phyloP scores from a whole-genome alignment of 2,329 filamentous ascomycete species.

The Dothiorella sarmentorum region DNA sequence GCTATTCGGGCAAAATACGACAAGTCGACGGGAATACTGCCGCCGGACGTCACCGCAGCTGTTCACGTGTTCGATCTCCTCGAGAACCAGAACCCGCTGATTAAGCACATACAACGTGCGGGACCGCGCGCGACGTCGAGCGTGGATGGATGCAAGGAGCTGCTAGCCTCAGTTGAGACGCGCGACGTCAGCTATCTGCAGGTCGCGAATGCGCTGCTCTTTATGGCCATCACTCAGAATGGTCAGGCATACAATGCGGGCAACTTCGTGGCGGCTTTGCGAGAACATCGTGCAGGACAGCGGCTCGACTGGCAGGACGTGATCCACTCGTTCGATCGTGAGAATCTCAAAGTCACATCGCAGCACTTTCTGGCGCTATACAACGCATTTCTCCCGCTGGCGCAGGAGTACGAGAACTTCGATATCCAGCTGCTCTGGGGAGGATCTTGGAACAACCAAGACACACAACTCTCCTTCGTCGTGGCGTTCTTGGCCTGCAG shows the following conservation, averaged over 20 bases:
- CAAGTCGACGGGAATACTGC: slow-evolving; percentile 47
- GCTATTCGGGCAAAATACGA: slow-evolving; percentile 66
- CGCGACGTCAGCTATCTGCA: slow-evolving; percentile 75
- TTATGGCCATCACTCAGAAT: slow-evolving; percentile 59
- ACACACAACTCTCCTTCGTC: slow-evolving; percentile 91
- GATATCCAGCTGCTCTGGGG: slow-evolving; percentile 91
- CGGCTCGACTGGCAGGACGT: slow-evolving; percentile 66
- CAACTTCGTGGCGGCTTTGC: slow-evolving; percentile 59
- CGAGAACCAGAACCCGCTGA: slow-evolving; percentile 56
- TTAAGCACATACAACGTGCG: slow-evolving; percentile 65
- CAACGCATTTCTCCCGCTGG: slow-evolving; percentile 70
- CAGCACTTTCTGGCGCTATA: slow-evolving; percentile 80
- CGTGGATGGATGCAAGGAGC: slow-evolving; percentile 64
- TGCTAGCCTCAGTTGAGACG: slow-evolving; percentile 54
- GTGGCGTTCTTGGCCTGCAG: slow-evolving; percentile 77
- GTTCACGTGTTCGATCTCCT: slow-evolving; percentile 67
- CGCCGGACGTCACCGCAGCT: slow-evolving; percentile 66
- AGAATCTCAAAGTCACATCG: slow-evolving; percentile 70
- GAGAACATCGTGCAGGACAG: slow-evolving; percentile 53
- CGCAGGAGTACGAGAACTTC: slow-evolving; percentile 59
- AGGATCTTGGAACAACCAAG: slow-evolving; percentile 77
- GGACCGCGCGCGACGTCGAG: slow-evolving; percentile 74
- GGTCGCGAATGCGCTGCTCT: slow-evolving; percentile 76
- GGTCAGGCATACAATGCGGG: slow-evolving; percentile 65
- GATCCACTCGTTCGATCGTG: slow-evolving; percentile 75